Base-by-base conservation (phyloP, 495 filamentous ascomycete genomes). In the Echria macrotheca region DNA sequence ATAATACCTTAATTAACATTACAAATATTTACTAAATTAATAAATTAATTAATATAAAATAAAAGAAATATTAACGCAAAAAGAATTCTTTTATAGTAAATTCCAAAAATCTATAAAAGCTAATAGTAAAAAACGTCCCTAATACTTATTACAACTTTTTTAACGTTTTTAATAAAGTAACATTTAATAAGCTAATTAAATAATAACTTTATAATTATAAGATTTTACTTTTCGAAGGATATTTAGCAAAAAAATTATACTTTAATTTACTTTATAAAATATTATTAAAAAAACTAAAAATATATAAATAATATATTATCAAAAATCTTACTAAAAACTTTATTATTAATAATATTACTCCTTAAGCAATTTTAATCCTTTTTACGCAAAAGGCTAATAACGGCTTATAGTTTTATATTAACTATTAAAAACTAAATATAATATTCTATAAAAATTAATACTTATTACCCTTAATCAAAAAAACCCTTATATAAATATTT, bases 361-460 rank as follows among this genome's bases (percentile, higher is more conserved):
- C 47, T 0, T 58, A 38, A 4, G 56, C 53, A 0, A 58, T 61
- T 0, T 65, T 56, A 10, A 56, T 78, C 10, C 39, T 76, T 0
- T 67, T 76, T 29, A 59, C 55, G 0, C 10, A 22, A 1, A 77
- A 75, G 44, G 44, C 40, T 1, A 55, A 60, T 18, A 63, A 66
- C 2, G 50, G 50, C 0, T 12, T 31, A 6, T 6, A 12, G 28
- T 31, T 31, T 12, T 31, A 12, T 31, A 12, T 31, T 6, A 12
- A 31, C 12, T 31, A 31, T 31, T 31, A 31, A 31, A 31, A 31
- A 31, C 28, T 31, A 31, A 31, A 31, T 12, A 31, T 6, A 6
- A 6, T 31, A 12, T 6, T 6, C 6, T 6, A 31, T 6, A 31
- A 31, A 12, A 12, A 31, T 31, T 6, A 6, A 6, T 31, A 31